A percentile compares a stretch with the other conserved stretches of the same genome.
Conservation (phyloP, 495 filamentous ascomycete genomes). For the Neurospora sp. region DNA sequence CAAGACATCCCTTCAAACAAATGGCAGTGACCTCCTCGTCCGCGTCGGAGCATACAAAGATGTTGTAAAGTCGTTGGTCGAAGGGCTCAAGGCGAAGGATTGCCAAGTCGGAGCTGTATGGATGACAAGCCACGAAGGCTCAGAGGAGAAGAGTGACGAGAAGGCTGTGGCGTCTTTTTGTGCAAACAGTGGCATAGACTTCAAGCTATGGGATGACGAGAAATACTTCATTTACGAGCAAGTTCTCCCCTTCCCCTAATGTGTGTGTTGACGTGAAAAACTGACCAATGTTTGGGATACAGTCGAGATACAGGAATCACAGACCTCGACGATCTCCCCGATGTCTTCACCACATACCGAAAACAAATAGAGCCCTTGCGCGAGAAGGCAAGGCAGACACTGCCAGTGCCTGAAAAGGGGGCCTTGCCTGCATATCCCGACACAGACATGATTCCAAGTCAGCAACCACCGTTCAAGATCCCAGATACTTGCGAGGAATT, state of each 20-base stretch:
- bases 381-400: conserved; percentile 39
- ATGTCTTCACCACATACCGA: conserved; percentile 59
- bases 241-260: conserved; percentile 14
- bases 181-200: conserved; percentile 37
- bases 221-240: conserved; percentile 69
- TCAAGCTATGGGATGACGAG: conserved; percentile 54
- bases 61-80: conserved; percentile 41
- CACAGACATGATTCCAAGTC: conserved; percentile 35
- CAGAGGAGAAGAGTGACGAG: conserved; percentile 56
- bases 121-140: conserved; percentile 56
- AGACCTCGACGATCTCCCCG: conserved; percentile 43
- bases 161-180: conserved; percentile 38
- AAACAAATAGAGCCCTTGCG: conserved; percentile 57
- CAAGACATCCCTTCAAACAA: conserved; percentile 42
- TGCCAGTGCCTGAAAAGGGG: conserved; percentile 32
- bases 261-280: background rate
- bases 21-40: conserved; percentile 50
- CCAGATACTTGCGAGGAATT: conserved; percentile 41
- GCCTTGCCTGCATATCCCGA: conserved; percentile 45
- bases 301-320: conserved; percentile 48
- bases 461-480: conserved; percentile 48
- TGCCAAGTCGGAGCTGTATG: conserved; percentile 49
- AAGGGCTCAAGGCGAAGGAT: conserved; percentile 29
- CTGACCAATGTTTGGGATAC: background rate
- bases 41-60: conserved; percentile 49